Evolutionary conservation across 495 filamentous ascomycete genomes (phyloP), one percentile per base, ranked within the genome.

Genomic region (Neohortaea acidophila): DNA sequence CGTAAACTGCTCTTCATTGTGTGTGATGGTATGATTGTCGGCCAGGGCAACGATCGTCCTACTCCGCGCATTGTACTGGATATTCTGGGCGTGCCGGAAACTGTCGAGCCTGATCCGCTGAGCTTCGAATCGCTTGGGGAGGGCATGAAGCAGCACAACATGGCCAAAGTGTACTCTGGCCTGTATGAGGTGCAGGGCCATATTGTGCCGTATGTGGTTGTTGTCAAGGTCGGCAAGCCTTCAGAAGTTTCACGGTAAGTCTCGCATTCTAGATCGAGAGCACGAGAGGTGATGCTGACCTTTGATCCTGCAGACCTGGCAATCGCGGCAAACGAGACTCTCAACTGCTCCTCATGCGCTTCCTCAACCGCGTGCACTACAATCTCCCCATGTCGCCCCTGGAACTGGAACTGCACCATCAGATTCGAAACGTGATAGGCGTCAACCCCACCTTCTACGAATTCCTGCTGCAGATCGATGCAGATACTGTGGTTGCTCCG

Each of bases 251-350:
- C 89, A 9, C 58, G 48, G 56, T 59, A 46, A 53, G 51, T 50
- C 7, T 13, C 40, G 20, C 35, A 2, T 29, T 36, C 24, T 18
- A 22, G 19, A 10, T 24, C 21, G 18, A 14, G 13, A 13, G 31
- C 30, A 12, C 7, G 13, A 38, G 7, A 5, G n/a, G 11, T n/a
- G 5, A 26, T 19, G 27, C 41, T 35, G n/a, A 33, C 22, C 14
- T n/a, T 27, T n/a, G 6, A 13, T n/a, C n/a, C n/a, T n/a, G n/a
- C 29, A 81, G 85, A 27, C 89, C 89, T 37, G 89, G 89, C 54
- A 99, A 99, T 62, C 77, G 89, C 64, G 89, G 89, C 61, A 99
- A 99, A 66, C 89, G 89, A 69, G 89, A 99, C 62, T 94, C 89
- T 25, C 89, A 99, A 62, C 92, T 96, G 77, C 64, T 96, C 44